Conservation (phyloP, 805 yeast species). For the Candida quercuum region DNA sequence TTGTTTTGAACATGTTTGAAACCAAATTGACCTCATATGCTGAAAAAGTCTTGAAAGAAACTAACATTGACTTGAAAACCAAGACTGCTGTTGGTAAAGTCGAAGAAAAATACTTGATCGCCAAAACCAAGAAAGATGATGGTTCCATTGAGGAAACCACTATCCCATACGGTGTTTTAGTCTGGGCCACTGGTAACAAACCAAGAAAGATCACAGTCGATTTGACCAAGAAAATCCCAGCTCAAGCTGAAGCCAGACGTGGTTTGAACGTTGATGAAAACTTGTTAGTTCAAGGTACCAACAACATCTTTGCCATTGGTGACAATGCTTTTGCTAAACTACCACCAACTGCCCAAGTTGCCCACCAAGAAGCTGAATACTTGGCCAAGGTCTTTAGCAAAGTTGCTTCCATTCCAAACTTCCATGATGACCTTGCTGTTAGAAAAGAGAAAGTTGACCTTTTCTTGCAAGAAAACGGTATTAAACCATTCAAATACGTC, state of each 20-base stretch:
- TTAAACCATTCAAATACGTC: slow-evolving; percentile 68
- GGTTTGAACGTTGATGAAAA: slow-evolving; percentile 79
- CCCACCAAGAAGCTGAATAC: slow-evolving; percentile 86
- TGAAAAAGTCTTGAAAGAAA: slow-evolving; percentile 34
- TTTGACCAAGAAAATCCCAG: slow-evolving; percentile 65
- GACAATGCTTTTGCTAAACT: slow-evolving; percentile 86
- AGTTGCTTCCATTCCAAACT: slow-evolving; percentile 33
- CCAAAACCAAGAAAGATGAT: slow-evolving; percentile 65
- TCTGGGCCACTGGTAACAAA: slow-evolving; percentile 97
- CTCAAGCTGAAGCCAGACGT: slow-evolving; percentile 78
- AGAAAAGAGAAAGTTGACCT: slow-evolving; percentile 33
- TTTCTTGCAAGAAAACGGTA: slow-evolving; percentile 40
- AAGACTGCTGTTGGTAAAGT: slow-evolving; percentile 89
- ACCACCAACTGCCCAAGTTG: slow-evolving; percentile 97
- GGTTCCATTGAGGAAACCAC: slow-evolving; percentile 53
- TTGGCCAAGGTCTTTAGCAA: slow-evolving; percentile 69
- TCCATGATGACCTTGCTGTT: slow-evolving; percentile 31
- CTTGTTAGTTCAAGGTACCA: slow-evolving; percentile 76
- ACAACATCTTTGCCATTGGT: slow-evolving; percentile 83
- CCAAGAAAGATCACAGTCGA: slow-evolving; percentile 70
- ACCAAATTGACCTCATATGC: slow-evolving; percentile 38
- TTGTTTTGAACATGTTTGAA: slow-evolving; percentile 59
- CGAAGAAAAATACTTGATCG: slow-evolving; percentile 63
- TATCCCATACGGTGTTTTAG: slow-evolving; percentile 86
- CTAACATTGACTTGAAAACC: slow-evolving; percentile 69